Percentiles rank a stretch among this genome's conserved stretches.
These are phyloP conservation scores for Erythrobasidium yunnanense DNA, from an alignment of 768 basidiomycete genomes.

Conservation along the genomic window DNA sequence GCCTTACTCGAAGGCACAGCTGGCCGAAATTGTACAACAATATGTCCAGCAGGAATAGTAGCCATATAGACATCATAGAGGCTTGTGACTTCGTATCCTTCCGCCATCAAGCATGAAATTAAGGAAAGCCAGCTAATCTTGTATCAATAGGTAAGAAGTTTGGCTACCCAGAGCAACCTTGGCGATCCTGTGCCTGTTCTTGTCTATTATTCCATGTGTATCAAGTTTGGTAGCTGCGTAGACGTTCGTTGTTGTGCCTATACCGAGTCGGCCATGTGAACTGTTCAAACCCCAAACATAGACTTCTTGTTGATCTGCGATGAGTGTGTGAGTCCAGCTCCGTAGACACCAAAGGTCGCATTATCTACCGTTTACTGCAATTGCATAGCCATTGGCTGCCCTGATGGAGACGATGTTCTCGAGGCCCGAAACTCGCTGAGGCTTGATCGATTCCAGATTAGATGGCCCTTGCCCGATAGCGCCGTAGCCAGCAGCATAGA, in stretches of 20 bases:
- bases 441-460: not conserved
- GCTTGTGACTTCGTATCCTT: not conserved
- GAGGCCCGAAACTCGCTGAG: not conserved
- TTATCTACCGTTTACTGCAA: constrained; percentile 3
- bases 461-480: constrained; percentile 6
- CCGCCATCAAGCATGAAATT: not conserved
- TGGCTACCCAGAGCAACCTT: not conserved
- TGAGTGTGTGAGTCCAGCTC: not conserved
- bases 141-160: not conserved
- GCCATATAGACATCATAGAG: not conserved
- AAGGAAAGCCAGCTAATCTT: not conserved
- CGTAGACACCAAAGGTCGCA: not conserved
- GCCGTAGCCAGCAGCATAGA: constrained; percentile 17
- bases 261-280: constrained; percentile 5
- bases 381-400: not conserved
- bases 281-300: constrained; percentile 11
- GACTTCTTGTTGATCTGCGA: not conserved
- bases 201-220: no score
- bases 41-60: not conserved
- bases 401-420: not conserved
- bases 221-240: not conserved
- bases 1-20: constrained; percentile 22
- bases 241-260: not conserved
- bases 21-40: not conserved
- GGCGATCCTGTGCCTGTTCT: not conserved